Evolutionary conservation across 495 filamentous ascomycete species (phyloP).

Genomic region (Penicillium dipodomyicola): DNA sequence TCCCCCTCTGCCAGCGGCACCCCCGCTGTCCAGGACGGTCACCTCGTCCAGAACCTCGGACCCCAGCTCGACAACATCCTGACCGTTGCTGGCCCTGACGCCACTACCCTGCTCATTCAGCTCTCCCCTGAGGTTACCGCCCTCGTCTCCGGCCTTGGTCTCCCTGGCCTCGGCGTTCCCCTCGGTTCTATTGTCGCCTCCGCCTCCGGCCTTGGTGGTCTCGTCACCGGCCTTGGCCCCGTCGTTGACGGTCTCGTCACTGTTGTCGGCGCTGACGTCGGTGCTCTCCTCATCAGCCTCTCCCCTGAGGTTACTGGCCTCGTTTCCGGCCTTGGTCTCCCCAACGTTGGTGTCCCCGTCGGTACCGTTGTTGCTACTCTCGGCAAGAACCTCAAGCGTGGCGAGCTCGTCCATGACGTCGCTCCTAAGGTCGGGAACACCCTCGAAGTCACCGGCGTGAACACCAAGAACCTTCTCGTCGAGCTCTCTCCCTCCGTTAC

Average conservation of each 20-base stretch:
- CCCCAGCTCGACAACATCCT: conserved; percentile 33
- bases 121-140: conserved; percentile 36
- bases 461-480: conserved; percentile 35
- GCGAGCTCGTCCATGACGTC: conserved; percentile 35
- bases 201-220: conserved; percentile 30
- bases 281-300: conserved; percentile 22
- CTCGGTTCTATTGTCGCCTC: conserved; percentile 30
- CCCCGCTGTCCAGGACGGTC: conserved; percentile 31
- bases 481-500: conserved; percentile 34
- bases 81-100: conserved; percentile 32
- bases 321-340: conserved; percentile 21
- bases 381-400: conserved; percentile 28
- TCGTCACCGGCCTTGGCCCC: conserved; percentile 32
- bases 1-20: conserved; percentile 21
- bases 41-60: conserved; percentile 34
- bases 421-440: conserved; percentile 30
- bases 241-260: conserved; percentile 32
- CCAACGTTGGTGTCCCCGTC: conserved; percentile 15
- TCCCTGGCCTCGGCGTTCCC: conserved; percentile 29
- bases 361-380: conserved; percentile 23
- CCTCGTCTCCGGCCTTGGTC: conserved; percentile 35
- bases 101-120: conserved; percentile 31
- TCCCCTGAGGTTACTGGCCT: conserved; percentile 15
- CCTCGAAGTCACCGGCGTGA: conserved; percentile 35
- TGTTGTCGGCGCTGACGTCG: conserved; percentile 19